Conservation (phyloP, 2,329 filamentous ascomycete species). For the Taxawa tesnikishii region DNA sequence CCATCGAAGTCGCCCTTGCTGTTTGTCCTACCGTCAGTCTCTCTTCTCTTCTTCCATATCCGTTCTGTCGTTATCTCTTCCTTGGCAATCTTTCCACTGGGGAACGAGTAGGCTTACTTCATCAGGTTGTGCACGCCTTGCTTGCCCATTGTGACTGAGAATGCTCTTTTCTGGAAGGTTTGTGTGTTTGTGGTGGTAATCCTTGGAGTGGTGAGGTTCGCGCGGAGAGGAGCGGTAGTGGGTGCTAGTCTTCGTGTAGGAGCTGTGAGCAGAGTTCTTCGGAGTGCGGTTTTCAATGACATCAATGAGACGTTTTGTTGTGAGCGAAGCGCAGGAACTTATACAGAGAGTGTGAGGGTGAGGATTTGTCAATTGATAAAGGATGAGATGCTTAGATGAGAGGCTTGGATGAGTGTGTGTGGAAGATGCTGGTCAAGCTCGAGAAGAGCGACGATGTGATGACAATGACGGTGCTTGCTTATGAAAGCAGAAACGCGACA, state of each 20-base stretch:
- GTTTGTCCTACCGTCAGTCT: conserved; percentile 5
- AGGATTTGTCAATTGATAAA: background rate
- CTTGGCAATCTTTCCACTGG: too few species aligned
- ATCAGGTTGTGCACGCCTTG: conserved; percentile 38
- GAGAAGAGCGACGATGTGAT: background rate
- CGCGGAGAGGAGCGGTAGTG: conserved; percentile 18
- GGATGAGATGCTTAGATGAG: background rate
- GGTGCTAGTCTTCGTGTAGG: conserved; percentile 7
- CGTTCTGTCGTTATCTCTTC: too few species aligned
- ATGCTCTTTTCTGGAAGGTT: conserved; percentile 16
- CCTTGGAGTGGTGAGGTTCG: too few species aligned
- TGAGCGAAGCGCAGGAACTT: too few species aligned
- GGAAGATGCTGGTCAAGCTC: background rate
- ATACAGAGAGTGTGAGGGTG: too few species aligned
- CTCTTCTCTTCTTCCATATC: background rate
- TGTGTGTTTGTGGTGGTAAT: background rate
- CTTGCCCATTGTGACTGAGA: conserved; percentile 32
- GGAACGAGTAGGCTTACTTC: conserved; percentile 24
- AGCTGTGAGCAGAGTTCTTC: conserved; percentile 27
- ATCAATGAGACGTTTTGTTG: conserved; percentile 13
- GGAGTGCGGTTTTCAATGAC: conserved; percentile 23
- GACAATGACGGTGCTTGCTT: background rate
- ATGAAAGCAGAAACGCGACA: too few species aligned
- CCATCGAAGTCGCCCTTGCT: conserved; percentile 49
- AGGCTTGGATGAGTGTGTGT: background rate